Evolutionary conservation across 2,329 filamentous ascomycete species (phyloP).

Genomic region (Venturia asperata): DNA sequence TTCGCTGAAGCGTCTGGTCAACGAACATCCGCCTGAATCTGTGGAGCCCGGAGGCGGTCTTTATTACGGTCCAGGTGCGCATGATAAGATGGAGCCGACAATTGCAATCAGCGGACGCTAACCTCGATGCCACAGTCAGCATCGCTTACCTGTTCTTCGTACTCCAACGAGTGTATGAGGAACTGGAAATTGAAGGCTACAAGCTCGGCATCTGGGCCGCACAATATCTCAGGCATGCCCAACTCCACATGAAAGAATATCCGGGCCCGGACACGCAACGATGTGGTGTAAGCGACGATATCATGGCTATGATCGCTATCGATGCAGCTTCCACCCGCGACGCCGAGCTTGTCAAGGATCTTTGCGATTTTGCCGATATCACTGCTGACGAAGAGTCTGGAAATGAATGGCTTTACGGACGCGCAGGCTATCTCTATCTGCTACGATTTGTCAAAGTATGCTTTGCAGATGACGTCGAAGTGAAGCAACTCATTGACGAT

Average conservation of each 20-base stretch:
- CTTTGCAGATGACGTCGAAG: slow-evolving; percentile 44
- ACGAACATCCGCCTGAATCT: slow-evolving; percentile 40
- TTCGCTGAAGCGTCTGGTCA: slow-evolving; percentile 43
- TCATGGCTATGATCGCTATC: slow-evolving; percentile 43
- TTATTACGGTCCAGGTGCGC: slow-evolving; percentile 43
- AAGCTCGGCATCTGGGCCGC: slow-evolving; percentile 44
- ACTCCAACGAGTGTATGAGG: slow-evolving; percentile 43
- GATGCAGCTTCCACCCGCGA: slow-evolving; percentile 45
- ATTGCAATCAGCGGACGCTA: not conserved
- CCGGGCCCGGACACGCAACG: slow-evolving; percentile 39
- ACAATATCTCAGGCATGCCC: slow-evolving; percentile 44
- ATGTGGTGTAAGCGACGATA: slow-evolving; percentile 46
- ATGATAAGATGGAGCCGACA: not conserved
- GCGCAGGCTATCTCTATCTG: slow-evolving; percentile 61
- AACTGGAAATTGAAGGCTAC: slow-evolving; percentile 40
- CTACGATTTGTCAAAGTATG: slow-evolving; percentile 55
- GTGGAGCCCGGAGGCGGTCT: slow-evolving; percentile 42
- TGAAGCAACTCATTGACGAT: slow-evolving; percentile 46
- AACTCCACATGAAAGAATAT: slow-evolving; percentile 44
- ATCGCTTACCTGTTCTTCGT: slow-evolving; percentile 46
- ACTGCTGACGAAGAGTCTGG: slow-evolving; percentile 41
- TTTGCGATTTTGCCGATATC: slow-evolving; percentile 45
- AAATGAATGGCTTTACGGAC: slow-evolving; percentile 61
- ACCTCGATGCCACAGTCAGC: slow-evolving; percentile 4
- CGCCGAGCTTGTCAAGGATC: slow-evolving; percentile 41